These are phyloP conservation scores for Magnusiomyces sp. DNA, from an alignment of 1,139 yeast genomes.

Conservation along the genomic window DNA sequence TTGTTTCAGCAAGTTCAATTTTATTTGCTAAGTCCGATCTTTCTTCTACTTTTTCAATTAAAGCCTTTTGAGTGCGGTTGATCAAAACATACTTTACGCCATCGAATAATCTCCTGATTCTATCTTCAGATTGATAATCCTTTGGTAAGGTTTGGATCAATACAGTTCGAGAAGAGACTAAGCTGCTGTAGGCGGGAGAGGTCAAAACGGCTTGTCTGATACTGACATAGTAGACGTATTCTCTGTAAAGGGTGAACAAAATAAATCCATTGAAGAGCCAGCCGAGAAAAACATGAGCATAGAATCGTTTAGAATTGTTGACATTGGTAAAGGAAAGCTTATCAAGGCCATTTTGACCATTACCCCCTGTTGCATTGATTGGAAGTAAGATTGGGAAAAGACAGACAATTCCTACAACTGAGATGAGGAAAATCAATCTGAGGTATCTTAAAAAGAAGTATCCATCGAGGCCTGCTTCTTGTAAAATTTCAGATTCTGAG, in stretches of 20 bases:
- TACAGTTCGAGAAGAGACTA: constrained; percentile 69
- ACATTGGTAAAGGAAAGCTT: constrained; percentile 73
- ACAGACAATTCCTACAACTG: constrained; percentile 54
- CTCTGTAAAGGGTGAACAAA: constrained; percentile 68
- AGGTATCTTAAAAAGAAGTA: constrained; percentile 77
- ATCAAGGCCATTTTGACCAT: constrained; percentile 57
- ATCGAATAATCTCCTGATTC: constrained; percentile 51
- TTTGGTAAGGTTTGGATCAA: constrained; percentile 76
- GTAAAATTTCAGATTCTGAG: constrained; percentile 61
- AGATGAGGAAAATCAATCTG: constrained; percentile 50
- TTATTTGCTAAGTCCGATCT: constrained; percentile 54
- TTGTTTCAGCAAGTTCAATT: constrained; percentile 64
- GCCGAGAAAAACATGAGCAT: constrained; percentile 77
- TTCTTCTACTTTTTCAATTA: constrained; percentile 49
- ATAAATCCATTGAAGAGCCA: constrained; percentile 71
- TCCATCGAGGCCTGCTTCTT: constrained; percentile 81
- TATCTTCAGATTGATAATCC: constrained; percentile 51
- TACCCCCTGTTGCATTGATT: constrained; percentile 69
- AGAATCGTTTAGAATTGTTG: constrained; percentile 53
- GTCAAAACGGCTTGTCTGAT: constrained; percentile 75
- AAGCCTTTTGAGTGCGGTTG: constrained; percentile 55
- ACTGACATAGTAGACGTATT: constrained; percentile 69
- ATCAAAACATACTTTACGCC: constrained; percentile 69
- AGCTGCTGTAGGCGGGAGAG: constrained; percentile 67
- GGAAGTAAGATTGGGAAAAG: constrained; percentile 78